phyloP scores from a whole-genome alignment of 768 basidiomycete species.

The Glaciozyma antarctica region DNA sequence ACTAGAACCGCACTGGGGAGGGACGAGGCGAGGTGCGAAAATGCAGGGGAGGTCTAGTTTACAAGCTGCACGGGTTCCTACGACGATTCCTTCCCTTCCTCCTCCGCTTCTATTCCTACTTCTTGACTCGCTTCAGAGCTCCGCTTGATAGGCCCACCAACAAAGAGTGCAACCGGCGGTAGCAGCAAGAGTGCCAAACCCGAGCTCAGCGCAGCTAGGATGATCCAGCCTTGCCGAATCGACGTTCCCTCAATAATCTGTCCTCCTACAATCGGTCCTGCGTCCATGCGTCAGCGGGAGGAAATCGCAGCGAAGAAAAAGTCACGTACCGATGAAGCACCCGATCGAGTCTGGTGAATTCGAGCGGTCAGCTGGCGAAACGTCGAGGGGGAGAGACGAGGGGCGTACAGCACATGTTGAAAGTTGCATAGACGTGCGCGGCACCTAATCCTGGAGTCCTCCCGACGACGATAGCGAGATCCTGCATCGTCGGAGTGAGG shows the following conservation, averaged over 20 bases:
- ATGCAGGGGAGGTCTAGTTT: not conserved
- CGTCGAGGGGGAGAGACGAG: too few species aligned
- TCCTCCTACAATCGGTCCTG: not conserved
- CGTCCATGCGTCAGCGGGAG: too few species aligned
- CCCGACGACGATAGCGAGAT: not conserved
- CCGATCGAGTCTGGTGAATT: too few species aligned
- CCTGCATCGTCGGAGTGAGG: not conserved
- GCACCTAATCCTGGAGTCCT: not conserved
- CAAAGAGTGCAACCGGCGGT: not conserved
- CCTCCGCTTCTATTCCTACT: not conserved
- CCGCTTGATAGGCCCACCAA: not conserved
- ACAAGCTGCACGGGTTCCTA: not conserved
- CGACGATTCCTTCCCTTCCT: not conserved
- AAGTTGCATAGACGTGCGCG: too few species aligned
- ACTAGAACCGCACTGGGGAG: not conserved
- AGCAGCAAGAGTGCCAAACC: not conserved
- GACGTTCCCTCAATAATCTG: not conserved
- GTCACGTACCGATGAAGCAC: too few species aligned
- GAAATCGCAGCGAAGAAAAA: too few species aligned
- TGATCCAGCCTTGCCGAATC: not conserved
- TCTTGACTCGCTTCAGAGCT: not conserved
- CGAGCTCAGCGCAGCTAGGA: not conserved
- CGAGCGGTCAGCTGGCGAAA: too few species aligned
- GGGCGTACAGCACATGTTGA: too few species aligned
- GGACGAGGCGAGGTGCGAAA: not conserved